Evolutionary conservation across 2,329 filamentous ascomycete species (phyloP).

Genomic region (Clonostachys sp.): DNA sequence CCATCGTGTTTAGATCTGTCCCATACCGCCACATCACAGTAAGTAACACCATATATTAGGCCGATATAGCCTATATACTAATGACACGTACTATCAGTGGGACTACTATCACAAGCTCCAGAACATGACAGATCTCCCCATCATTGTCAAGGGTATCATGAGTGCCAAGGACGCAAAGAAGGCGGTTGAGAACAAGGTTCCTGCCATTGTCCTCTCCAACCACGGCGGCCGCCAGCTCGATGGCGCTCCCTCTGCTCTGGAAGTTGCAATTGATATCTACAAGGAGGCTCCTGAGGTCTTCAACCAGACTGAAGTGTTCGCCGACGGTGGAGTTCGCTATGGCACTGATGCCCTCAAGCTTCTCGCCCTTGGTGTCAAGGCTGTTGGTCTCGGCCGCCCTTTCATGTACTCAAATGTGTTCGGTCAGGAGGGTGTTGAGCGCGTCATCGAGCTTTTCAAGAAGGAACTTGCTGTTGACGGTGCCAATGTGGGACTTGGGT

Average conservation of each 20-base stretch:
- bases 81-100: slow-evolving; percentile 13
- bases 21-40: neutral
- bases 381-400: slow-evolving; percentile 41
- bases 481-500: slow-evolving; percentile 3
- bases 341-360: slow-evolving; percentile 36
- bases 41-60: neutral
- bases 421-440: slow-evolving; percentile 35
- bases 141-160: slow-evolving; percentile 33
- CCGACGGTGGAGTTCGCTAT: slow-evolving; percentile 37
- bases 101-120: slow-evolving; percentile 26
- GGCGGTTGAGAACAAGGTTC: slow-evolving; percentile 18
- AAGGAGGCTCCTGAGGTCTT: slow-evolving; percentile 28
- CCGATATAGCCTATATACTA: too few species aligned
- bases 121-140: slow-evolving; percentile 26
- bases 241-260: slow-evolving; percentile 27
- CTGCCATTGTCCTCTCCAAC: slow-evolving; percentile 34
- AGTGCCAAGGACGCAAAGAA: slow-evolving; percentile 26
- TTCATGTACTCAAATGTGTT: slow-evolving; percentile 50
- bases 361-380: slow-evolving; percentile 34
- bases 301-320: slow-evolving; percentile 28
- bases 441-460: slow-evolving; percentile 31
- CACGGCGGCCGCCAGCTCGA: slow-evolving; percentile 37
- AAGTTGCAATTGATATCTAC: slow-evolving; percentile 32
- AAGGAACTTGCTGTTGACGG: slow-evolving; percentile 31
- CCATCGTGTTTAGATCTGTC: too few species aligned